Base-by-base conservation (phyloP, 2,329 filamentous ascomycete species). In the Pseudopithomyces maydicus region DNA sequence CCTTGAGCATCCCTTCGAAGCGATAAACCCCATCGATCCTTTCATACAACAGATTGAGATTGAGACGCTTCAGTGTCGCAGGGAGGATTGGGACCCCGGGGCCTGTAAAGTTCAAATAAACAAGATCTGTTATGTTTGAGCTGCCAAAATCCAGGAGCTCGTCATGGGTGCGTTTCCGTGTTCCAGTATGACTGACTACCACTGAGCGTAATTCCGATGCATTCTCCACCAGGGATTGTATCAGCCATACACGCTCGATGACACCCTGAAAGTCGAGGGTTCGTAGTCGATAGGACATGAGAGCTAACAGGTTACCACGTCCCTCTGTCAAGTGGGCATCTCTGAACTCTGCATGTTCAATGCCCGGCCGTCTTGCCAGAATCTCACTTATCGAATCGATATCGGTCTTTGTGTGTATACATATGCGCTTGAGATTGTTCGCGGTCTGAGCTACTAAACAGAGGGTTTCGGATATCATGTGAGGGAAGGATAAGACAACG, bases 361-460 rank as follows among this genome's bases (percentile, higher is more conserved):
- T 57, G 3, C 54, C 66, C 4, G 68, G 60, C 1, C 48, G 38
- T 43, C 23, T 33, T 15, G 36, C 19, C 4, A 77, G 44, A n/a
- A 78, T 71, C 23, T 69, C 66, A 3, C 58, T 60, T 1, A 67
- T 58, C 3, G 68, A 62, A 47, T 74, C 68, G 5, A 65, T 43
- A 0, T 69, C 65, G 15, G 75, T 59, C 5, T 67, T 58, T 12
- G 59, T 60, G 52, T 68, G 63, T 6, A 76, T 33, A 2, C 64
- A 57, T 2, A 76, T 39, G 17, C 54, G 69, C 44, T 69, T 69
- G 14, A 78, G 56, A 2, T 63, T 67, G 1, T 46, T 45, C 20
- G 68, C 68, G 19, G 46, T 57, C 41, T 68, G 65, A 6, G 64
- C 66, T 11, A 75, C 58, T n/a, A 73, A 68, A 12, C 74, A 57